A percentile compares a stretch with the other conserved stretches of the same genome.
Evolutionary conservation across 1,139 yeast species (phyloP).

Genomic region (Yamadazyma taylorii): DNA sequence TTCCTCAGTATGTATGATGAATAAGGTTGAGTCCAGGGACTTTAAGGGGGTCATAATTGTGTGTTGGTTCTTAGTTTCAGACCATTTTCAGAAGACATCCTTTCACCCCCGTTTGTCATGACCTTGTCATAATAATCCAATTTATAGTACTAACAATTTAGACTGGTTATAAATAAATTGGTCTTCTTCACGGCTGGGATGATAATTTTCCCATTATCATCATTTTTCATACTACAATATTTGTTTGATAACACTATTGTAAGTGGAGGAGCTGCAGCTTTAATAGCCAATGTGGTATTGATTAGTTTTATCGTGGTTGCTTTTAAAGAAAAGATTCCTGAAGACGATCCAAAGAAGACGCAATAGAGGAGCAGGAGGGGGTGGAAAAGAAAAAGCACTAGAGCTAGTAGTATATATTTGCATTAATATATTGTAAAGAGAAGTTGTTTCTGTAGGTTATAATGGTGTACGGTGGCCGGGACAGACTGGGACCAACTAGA

Average conservation of each 20-base stretch:
- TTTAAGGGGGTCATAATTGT: no score
- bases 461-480: no score
- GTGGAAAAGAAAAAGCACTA: no score
- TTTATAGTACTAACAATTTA: conserved; percentile 24
- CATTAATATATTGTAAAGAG: no score
- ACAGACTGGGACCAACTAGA: no score
- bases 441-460: no score
- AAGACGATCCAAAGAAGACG: conserved; percentile 26
- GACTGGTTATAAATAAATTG: conserved; percentile 69
- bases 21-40: no score
- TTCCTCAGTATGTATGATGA: conserved; percentile 14
- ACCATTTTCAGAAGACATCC: no score
- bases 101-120: no score
- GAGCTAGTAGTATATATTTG: conserved; percentile 4
- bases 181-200: conserved; percentile 86
- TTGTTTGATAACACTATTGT: conserved; percentile 60
- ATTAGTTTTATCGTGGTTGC: conserved; percentile 87
- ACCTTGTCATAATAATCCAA: conserved; percentile 61
- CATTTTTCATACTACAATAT: conserved; percentile 68
- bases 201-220: conserved; percentile 73
- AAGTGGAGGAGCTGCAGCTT: conserved; percentile 90
- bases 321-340: conserved; percentile 70
- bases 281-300: conserved; percentile 81
- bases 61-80: no score
- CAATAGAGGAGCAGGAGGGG: no score